Percentiles rank a stretch among this genome's conserved stretches.
These are phyloP conservation scores for Epichloe gansuensis DNA, from an alignment of 2,329 filamentous ascomycete genomes.

Conservation along the genomic window DNA sequence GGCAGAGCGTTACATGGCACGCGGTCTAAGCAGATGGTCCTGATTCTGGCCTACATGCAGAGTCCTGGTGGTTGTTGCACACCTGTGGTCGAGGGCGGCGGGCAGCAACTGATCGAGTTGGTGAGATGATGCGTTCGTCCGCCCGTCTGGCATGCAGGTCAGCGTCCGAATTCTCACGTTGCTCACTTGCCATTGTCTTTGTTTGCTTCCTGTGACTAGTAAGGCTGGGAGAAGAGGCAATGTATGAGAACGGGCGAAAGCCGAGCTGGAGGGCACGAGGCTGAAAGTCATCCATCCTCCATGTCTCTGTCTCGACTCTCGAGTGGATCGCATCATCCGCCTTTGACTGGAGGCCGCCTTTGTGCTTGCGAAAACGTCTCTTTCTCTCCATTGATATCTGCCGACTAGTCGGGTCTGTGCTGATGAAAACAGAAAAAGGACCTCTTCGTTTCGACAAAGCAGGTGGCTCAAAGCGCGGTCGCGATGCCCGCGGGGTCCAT, in stretches of 20 bases:
- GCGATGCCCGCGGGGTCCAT: neutral
- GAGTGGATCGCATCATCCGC: neutral
- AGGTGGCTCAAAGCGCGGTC: neutral
- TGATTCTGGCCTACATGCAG: neutral
- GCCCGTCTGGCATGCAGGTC: neutral
- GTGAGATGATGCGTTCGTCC: neutral
- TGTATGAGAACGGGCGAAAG: neutral
- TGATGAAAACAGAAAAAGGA: too few relatives aligned
- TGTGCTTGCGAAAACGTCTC: neutral
- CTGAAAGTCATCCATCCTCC: neutral
- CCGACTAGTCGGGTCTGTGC: neutral
- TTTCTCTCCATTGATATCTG: neutral
- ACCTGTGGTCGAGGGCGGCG: constrained; percentile 4
- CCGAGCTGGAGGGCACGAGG: constrained; percentile 1
- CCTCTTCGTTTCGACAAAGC: neutral
- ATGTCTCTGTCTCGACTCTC: neutral
- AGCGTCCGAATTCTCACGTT: neutral
- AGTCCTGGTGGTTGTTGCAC: neutral
- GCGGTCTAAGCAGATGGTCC: constrained; percentile 7
- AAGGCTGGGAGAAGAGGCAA: neutral
- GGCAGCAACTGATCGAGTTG: neutral
- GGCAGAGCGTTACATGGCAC: constrained; percentile 3
- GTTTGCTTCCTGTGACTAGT: neutral
- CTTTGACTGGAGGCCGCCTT: constrained; percentile 3
- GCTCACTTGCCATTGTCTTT: neutral